These are phyloP conservation scores for Verticillium isaacii DNA, from an alignment of 2,329 filamentous ascomycete genomes.

Conservation along the genomic window DNA sequence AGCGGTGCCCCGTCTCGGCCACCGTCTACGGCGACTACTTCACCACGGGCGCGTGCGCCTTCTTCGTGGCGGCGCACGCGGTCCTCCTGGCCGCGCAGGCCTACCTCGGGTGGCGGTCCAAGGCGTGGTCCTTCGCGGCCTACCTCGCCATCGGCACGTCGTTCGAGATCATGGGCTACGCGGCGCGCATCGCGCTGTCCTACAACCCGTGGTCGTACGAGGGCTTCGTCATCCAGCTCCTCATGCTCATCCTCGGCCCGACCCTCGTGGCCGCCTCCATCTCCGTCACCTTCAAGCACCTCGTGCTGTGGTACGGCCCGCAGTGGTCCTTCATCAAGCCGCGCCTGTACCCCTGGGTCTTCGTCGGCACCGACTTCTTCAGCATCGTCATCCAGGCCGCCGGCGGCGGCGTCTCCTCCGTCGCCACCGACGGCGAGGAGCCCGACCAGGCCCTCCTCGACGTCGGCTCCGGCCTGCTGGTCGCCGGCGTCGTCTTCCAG, in stretches of 20 bases:
- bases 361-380: constrained; percentile 40
- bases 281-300: constrained; percentile 38
- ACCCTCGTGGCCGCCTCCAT: constrained; percentile 37
- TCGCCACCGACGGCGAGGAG: constrained; percentile 7
- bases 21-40: constrained; percentile 20
- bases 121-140: constrained; percentile 33
- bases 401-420: constrained; percentile 15
- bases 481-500: constrained; percentile 17
- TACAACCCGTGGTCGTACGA: constrained; percentile 33
- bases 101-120: constrained; percentile 24
- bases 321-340: constrained; percentile 33
- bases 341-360: constrained; percentile 39
- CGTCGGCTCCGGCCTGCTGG: constrained; percentile 10
- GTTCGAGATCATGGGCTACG: constrained; percentile 36
- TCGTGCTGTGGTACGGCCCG: constrained; percentile 34
- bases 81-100: constrained; percentile 26
- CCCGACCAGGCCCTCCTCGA: neutral
- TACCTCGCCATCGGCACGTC: constrained; percentile 29
- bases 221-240: constrained; percentile 36
- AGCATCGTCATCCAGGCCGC: constrained; percentile 22
- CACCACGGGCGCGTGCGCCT: constrained; percentile 16
- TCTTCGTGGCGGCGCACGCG: constrained; percentile 30
- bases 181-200: constrained; percentile 33
- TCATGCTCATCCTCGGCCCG: constrained; percentile 34
- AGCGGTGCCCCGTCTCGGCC: constrained; percentile 13